These are phyloP conservation scores for Sporothrix variecibatus DNA, from an alignment of 2,329 filamentous ascomycete genomes.

Conservation along the genomic window DNA sequence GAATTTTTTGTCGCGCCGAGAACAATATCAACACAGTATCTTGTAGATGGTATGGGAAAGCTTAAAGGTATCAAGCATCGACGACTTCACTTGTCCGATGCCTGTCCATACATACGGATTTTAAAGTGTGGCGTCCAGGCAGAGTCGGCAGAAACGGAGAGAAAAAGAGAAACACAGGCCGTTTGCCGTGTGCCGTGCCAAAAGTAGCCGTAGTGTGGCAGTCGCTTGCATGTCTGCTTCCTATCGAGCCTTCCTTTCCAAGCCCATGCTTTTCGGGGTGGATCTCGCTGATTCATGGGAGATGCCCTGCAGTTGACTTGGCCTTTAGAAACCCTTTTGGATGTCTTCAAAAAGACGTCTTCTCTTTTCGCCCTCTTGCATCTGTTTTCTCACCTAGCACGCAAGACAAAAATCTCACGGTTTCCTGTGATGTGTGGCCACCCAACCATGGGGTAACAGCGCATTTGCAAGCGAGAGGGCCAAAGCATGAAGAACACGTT, in stretches of 20 bases:
- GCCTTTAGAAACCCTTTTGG: background rate
- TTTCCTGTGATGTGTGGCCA: no score
- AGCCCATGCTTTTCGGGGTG: no score
- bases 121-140: conserved; percentile 5
- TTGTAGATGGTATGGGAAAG: background rate
- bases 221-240: background rate
- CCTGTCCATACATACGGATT: background rate
- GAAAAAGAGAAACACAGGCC: background rate
- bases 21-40: background rate
- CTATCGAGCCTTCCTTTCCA: background rate
- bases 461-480: background rate
- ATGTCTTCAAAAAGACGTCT: background rate
- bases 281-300: background rate
- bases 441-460: no score
- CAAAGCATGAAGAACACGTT: background rate
- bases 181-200: background rate
- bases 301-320: background rate
- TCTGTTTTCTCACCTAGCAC: background rate
- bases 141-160: background rate
- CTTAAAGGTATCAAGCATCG: background rate
- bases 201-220: background rate
- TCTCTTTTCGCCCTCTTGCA: background rate
- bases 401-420: background rate
- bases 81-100: background rate
- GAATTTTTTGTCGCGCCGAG: background rate